Evolutionary conservation across 148 eudicot genomes (phyloP).

Genomic region (Vaccinium myrtillus): DNA sequence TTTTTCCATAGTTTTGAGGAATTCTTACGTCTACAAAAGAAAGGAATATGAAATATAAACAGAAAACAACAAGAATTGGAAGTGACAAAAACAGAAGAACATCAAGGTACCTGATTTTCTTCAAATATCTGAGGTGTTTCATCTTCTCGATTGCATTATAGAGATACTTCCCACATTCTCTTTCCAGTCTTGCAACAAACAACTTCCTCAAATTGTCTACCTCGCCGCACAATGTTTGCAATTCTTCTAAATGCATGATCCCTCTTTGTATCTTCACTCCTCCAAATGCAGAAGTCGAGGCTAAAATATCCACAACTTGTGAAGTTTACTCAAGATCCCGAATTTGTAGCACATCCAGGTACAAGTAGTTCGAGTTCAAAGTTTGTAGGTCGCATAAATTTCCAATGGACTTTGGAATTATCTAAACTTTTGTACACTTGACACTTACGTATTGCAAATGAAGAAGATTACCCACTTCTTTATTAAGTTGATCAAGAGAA

Average conservation of each 20-base stretch:
- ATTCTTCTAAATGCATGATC: neutral
- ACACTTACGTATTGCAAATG: constrained; percentile 9
- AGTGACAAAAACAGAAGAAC: neutral
- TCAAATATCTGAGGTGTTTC: neutral
- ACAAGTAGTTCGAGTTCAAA: neutral
- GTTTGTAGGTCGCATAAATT: neutral
- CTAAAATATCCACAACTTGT: neutral
- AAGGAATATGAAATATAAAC: no score
- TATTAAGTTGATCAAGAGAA: neutral
- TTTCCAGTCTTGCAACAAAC: neutral
- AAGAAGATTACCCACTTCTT: neutral
- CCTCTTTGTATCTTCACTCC: neutral
- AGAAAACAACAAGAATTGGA: neutral
- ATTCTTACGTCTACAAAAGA: neutral
- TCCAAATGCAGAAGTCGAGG: no score
- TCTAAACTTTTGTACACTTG: neutral
- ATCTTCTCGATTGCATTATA: neutral
- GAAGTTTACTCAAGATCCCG: neutral
- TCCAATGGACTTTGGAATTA: constrained; percentile 5
- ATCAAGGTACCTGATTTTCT: neutral
- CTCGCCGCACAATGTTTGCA: neutral
- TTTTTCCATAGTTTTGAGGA: no score
- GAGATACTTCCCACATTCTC: neutral
- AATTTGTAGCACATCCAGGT: neutral
- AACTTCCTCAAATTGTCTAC: no score